These are phyloP conservation scores for Rachicladosporium sp. DNA, from an alignment of 2,329 filamentous ascomycete genomes.

Conservation along the genomic window DNA sequence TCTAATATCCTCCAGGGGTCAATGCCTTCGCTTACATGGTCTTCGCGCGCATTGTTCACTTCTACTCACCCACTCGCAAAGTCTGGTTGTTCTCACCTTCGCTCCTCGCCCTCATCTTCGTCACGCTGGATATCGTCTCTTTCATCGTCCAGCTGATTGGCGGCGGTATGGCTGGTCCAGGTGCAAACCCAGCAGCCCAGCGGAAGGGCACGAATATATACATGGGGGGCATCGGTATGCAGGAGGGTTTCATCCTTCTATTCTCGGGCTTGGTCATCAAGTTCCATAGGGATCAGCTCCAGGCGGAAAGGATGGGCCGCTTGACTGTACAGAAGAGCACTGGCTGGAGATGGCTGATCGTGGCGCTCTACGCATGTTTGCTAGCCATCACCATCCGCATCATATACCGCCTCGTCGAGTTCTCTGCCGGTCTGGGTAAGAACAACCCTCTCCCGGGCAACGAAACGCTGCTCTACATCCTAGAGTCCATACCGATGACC, in stretches of 20 bases:
- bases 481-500: too few species aligned
- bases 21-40: conserved; percentile 34
- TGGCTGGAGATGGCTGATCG: conserved; percentile 15
- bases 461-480: conserved; percentile 36
- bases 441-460: conserved; percentile 35
- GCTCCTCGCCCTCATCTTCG: conserved; percentile 23
- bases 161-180: conserved; percentile 25
- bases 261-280: conserved; percentile 8
- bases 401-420: conserved; percentile 48
- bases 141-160: conserved; percentile 34
- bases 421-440: conserved; percentile 31
- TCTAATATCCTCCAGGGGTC: conserved; percentile 22
- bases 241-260: conserved; percentile 19
- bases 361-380: conserved; percentile 23
- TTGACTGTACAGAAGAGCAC: background rate
- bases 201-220: conserved; percentile 31
- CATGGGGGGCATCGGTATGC: conserved; percentile 22
- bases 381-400: conserved; percentile 39
- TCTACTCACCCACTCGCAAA: conserved; percentile 17
- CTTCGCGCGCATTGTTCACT: conserved; percentile 29
- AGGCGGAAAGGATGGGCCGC: conserved; percentile 22
- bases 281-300: conserved; percentile 7
- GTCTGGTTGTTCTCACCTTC: conserved; percentile 14
- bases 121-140: conserved; percentile 30
- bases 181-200: conserved; percentile 15